These are phyloP conservation scores for Thalassiosira hispida DNA, from an alignment of 352 stramenopile species.

Conservation along the genomic window DNA sequence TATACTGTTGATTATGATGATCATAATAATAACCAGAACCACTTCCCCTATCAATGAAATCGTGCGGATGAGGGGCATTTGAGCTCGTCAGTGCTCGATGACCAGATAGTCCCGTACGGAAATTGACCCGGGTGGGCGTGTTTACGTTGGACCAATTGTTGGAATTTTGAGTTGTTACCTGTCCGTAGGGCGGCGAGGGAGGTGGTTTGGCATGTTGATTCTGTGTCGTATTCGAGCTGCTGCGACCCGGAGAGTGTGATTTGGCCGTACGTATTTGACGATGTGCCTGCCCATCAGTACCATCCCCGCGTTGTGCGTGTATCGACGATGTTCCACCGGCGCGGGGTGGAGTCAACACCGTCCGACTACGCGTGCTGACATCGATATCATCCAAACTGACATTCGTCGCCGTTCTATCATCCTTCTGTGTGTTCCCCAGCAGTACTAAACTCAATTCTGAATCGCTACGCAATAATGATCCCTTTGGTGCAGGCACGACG, in stretches of 20 bases:
- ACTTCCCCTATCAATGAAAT: conserved; percentile 32
- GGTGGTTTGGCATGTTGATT: conserved; percentile 1
- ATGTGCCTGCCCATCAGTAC: conserved; percentile 13
- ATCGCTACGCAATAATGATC: conserved; percentile 27
- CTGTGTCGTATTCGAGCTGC: not conserved
- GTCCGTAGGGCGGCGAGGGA: conserved; percentile 23
- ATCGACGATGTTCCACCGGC: too few relatives aligned
- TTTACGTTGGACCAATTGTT: conserved; percentile 1
- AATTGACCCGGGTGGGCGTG: conserved; percentile 67
- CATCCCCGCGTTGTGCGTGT: not conserved
- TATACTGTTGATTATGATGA: too few relatives aligned
- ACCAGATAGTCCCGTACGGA: conserved; percentile 77
- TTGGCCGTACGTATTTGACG: conserved; percentile 43
- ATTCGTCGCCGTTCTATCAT: conserved; percentile 13
- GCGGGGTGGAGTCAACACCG: not conserved
- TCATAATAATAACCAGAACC: too few relatives aligned
- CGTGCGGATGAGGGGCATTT: conserved; percentile 54
- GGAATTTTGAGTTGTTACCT: too few relatives aligned
- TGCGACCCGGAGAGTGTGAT: conserved; percentile 44
- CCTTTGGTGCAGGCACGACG: conserved; percentile 37
- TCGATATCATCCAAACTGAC: conserved; percentile 35
- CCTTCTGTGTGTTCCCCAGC: conserved; percentile 7
- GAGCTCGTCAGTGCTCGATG: conserved; percentile 67
- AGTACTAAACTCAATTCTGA: conserved; percentile 30
- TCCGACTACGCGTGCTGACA: conserved; percentile 20